phyloP scores from a whole-genome alignment of 192 early-diverging fungal species.

The Gonapodya prolifera region DNA sequence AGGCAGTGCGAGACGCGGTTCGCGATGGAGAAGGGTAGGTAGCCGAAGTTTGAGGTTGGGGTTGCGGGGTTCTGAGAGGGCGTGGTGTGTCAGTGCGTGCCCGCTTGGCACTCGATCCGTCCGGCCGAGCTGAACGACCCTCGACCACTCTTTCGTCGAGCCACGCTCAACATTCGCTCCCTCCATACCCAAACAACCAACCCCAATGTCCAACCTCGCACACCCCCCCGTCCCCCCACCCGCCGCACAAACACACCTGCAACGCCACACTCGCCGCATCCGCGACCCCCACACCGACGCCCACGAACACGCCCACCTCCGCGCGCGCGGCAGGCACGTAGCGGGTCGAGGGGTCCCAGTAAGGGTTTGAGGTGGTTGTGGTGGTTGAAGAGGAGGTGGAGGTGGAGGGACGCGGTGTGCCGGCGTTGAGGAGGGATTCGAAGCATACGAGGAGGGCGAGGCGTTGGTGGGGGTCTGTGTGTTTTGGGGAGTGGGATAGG shows the following conservation, averaged over 20 bases:
- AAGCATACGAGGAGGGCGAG: neutral
- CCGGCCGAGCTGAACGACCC: neutral
- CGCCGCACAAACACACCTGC: neutral
- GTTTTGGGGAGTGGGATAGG: neutral
- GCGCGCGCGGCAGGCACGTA: neutral
- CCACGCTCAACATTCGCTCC: too few species aligned
- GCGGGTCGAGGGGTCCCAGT: neutral
- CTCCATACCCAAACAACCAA: neutral
- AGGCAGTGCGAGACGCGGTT: slow-evolving; percentile 4
- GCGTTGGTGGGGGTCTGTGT: slow-evolving; percentile 5
- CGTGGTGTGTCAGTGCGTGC: neutral
- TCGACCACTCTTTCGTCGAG: neutral
- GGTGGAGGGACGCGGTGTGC: neutral
- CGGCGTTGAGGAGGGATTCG: neutral
- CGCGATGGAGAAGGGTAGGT: slow-evolving; percentile 3
- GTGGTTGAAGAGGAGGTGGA: neutral
- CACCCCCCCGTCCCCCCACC: neutral
- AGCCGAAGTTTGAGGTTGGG: slow-evolving; percentile 3
- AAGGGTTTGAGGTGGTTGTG: neutral
- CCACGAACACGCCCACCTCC: slow-evolving; percentile 5
- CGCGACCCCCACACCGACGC: slow-evolving; percentile 1
- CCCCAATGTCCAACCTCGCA: neutral
- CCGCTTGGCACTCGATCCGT: neutral
- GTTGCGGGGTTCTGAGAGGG: neutral
- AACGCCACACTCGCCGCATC: neutral